These are phyloP conservation scores for Globisporangium paddicum DNA, from an alignment of 352 stramenopile species.

Conservation along the genomic window DNA sequence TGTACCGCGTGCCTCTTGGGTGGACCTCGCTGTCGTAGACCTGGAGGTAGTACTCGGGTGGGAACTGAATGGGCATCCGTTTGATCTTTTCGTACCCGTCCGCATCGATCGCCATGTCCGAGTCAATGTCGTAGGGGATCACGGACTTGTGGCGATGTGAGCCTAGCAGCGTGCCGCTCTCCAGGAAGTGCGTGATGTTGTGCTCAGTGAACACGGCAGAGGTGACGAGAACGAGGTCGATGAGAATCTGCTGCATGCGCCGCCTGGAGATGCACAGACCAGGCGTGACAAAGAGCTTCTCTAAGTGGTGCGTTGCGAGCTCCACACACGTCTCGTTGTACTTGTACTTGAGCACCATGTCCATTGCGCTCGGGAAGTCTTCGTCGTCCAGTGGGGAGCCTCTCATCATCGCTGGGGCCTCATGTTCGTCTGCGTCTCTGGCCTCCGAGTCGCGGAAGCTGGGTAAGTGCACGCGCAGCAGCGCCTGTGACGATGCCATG, in stretches of 20 bases:
- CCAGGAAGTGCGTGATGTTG: slow-evolving; percentile 25
- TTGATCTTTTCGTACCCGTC: slow-evolving; percentile 13
- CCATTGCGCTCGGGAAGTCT: neutral
- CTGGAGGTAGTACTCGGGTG: slow-evolving; percentile 17
- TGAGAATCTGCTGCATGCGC: slow-evolving; percentile 21
- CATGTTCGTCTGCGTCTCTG: neutral
- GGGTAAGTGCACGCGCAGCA: slow-evolving; percentile 2
- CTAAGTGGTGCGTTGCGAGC: slow-evolving; percentile 13
- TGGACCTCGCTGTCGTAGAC: slow-evolving; percentile 20
- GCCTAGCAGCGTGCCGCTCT: slow-evolving; percentile 25
- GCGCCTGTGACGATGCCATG: neutral
- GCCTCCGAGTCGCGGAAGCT: neutral
- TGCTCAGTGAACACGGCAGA: slow-evolving; percentile 15
- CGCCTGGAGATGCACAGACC: slow-evolving; percentile 17
- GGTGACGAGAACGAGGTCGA: slow-evolving; percentile 17
- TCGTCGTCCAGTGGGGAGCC: neutral
- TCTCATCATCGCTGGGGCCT: neutral
- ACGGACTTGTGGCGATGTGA: slow-evolving; percentile 20
- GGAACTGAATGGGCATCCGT: slow-evolving; percentile 12
- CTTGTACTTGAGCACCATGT: slow-evolving; percentile 1
- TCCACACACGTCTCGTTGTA: slow-evolving; percentile 17
- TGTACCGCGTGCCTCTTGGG: slow-evolving; percentile 12
- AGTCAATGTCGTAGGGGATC: slow-evolving; percentile 27
- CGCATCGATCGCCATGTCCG: slow-evolving; percentile 21
- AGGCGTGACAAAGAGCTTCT: slow-evolving; percentile 9